Conservation (phyloP, 805 yeast species). For the Nakazawaea populi region DNA sequence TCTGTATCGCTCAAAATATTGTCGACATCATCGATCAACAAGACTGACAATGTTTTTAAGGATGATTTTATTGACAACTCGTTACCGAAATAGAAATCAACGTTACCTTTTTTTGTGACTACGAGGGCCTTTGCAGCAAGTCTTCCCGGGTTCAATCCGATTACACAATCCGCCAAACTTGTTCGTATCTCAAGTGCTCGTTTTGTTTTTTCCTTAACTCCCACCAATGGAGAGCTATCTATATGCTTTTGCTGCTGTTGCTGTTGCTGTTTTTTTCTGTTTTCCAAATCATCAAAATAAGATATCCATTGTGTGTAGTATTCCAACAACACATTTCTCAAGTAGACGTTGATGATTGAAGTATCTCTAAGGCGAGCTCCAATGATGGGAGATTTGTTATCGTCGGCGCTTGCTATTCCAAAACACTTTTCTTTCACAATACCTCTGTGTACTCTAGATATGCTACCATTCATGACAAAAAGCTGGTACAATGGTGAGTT, state of each 20-base stretch:
- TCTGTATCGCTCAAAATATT: conserved; percentile 28
- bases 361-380: conserved; percentile 30
- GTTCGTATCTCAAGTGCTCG: conserved; percentile 25
- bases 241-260: neutral
- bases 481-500: conserved; percentile 13
- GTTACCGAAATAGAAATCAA: conserved; percentile 36
- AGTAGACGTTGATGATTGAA: conserved; percentile 31
- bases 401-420: conserved; percentile 26
- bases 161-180: conserved; percentile 43
- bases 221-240: neutral
- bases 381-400: conserved; percentile 32
- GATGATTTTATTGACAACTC: conserved; percentile 35
- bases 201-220: neutral
- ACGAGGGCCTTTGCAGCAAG: conserved; percentile 48
- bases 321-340: conserved; percentile 44
- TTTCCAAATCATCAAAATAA: conserved; percentile 27
- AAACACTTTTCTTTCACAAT: conserved; percentile 23
- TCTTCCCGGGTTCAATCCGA: conserved; percentile 62
- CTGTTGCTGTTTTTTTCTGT: neutral
- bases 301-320: conserved; percentile 59
- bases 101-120: conserved; percentile 46
- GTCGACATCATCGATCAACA: conserved; percentile 58
- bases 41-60: conserved; percentile 41
- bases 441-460: conserved; percentile 8
- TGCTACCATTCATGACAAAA: conserved; percentile 11